Conservation (phyloP, 768 basidiomycete genomes). For the Pisolithus microcarpus region DNA sequence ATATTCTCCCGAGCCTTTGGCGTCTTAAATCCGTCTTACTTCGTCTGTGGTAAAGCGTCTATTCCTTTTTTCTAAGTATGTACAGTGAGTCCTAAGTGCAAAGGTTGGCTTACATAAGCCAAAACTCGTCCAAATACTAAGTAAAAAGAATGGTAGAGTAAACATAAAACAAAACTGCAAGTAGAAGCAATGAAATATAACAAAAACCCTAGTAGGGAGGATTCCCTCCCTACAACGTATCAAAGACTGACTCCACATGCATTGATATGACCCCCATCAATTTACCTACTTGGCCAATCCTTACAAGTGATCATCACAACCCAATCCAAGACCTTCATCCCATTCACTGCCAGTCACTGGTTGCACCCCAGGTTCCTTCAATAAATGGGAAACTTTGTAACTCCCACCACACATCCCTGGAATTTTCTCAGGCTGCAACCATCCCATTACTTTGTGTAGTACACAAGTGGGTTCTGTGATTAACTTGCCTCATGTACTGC, state of each 20-base stretch:
- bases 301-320: conserved; percentile 5
- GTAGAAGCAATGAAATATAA: too few species aligned
- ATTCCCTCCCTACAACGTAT: too few species aligned
- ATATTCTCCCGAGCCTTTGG: too few species aligned
- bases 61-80: too few species aligned
- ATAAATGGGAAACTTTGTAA: conserved; percentile 12
- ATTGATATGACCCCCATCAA: conserved; percentile 22
- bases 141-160: too few species aligned
- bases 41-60: too few species aligned
- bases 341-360: neutral
- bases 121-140: too few species aligned
- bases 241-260: conserved; percentile 19
- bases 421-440: conserved; percentile 11
- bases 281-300: conserved; percentile 16
- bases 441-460: conserved; percentile 21
- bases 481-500: conserved; percentile 11
- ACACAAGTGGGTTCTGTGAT: conserved; percentile 16
- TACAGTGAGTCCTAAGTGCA: too few species aligned
- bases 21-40: too few species aligned
- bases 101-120: too few species aligned
- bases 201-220: too few species aligned
- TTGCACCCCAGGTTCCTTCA: neutral
- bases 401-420: conserved; percentile 22
- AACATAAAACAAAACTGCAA: too few species aligned
- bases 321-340: neutral